A percentile compares a stretch with the other conserved stretches of the same genome.
Evolutionary conservation across 2,329 filamentous ascomycete species (phyloP).

Genomic region (Aureobasidium zeae): DNA sequence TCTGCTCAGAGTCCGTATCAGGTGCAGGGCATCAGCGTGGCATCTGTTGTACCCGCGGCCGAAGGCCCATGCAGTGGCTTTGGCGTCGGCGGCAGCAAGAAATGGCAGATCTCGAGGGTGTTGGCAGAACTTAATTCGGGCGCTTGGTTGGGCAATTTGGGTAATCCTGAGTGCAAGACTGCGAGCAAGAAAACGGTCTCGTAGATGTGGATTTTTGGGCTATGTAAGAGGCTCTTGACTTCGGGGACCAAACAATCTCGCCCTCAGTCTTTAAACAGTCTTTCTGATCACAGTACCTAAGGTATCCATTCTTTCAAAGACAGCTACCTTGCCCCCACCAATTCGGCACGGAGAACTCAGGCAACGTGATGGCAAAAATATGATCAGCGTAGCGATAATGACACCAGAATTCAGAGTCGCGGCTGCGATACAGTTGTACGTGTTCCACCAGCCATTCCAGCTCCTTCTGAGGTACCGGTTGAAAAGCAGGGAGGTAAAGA

Average conservation of each 20-base stretch:
- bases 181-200: background rate
- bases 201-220: background rate
- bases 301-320: conserved; percentile 5
- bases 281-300: conserved; percentile 2
- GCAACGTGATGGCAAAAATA: conserved; percentile 1
- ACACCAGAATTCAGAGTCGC: conserved; percentile 1
- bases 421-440: conserved; percentile 2
- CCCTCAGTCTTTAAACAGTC: conserved; percentile 1
- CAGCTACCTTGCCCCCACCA: conserved; percentile 8
- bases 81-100: conserved; percentile 2
- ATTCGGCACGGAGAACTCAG: background rate
- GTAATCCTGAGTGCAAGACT: conserved; percentile 4
- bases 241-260: background rate
- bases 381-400: background rate
- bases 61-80: conserved; percentile 8
- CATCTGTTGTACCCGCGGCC: background rate
- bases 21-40: conserved; percentile 19
- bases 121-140: conserved; percentile 30
- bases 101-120: conserved; percentile 27
- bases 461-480: conserved; percentile 1
- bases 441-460: conserved; percentile 4
- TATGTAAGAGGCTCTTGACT: background rate
- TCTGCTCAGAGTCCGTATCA: conserved; percentile 22
- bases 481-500: too few species aligned
- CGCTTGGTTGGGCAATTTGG: conserved; percentile 23